phyloP scores from a whole-genome alignment of 192 early-diverging fungal genomes.

The Coemansia sp. region DNA sequence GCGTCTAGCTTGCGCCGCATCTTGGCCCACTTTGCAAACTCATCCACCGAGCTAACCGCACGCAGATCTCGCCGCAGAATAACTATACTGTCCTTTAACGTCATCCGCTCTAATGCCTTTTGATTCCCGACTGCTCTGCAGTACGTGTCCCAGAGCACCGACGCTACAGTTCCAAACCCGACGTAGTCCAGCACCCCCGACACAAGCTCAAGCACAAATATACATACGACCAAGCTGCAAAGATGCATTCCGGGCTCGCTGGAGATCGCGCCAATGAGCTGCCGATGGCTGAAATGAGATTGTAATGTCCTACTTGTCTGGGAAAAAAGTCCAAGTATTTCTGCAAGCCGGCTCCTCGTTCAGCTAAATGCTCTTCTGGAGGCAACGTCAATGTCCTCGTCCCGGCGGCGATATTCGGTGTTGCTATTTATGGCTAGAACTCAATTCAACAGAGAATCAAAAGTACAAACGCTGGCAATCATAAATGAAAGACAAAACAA shows the following conservation, averaged over 20 bases:
- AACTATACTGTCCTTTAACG: constrained; percentile 60
- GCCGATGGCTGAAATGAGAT: too few relatives aligned
- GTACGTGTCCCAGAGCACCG: constrained; percentile 35
- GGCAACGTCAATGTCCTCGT: too few relatives aligned
- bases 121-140: constrained; percentile 30
- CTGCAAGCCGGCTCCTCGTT: too few relatives aligned
- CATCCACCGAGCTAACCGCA: constrained; percentile 72
- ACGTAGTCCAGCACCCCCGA: constrained; percentile 56
- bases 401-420: too few relatives aligned
- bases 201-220: constrained; percentile 60
- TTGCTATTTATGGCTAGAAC: too few relatives aligned
- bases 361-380: too few relatives aligned
- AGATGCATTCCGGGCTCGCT: constrained; percentile 3
- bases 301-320: too few relatives aligned
- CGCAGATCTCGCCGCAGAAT: constrained; percentile 61
- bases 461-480: too few relatives aligned
- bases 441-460: too few relatives aligned
- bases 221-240: constrained; percentile 54
- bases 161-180: constrained; percentile 53
- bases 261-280: neutral
- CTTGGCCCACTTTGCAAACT: constrained; percentile 93
- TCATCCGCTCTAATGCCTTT: constrained; percentile 49
- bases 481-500: too few relatives aligned
- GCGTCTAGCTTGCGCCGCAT: constrained; percentile 75
- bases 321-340: too few relatives aligned